Percentiles rank a stretch among this genome's conserved stretches.
These are phyloP conservation scores for Apiotrichum laibachii DNA, from an alignment of 1,284 basidiomycete species.

Conservation along the genomic window DNA sequence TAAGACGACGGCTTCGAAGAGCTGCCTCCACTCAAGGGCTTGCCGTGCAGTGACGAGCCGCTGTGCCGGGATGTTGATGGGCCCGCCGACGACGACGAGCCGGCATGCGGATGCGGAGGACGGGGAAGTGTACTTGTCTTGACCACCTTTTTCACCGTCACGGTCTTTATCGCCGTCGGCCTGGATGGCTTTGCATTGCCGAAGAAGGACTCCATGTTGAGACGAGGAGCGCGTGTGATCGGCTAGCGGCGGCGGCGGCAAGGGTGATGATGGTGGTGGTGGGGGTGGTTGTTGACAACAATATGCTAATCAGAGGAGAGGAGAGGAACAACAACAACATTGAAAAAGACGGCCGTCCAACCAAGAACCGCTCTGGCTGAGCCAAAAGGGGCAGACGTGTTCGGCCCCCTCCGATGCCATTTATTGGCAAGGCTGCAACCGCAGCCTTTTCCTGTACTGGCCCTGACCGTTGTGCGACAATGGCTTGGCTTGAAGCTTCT, in stretches of 20 bases:
- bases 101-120: not conserved
- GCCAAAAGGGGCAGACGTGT: not conserved
- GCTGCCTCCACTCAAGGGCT: not conserved
- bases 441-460: too few species aligned
- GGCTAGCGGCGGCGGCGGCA: too few species aligned
- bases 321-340: not conserved
- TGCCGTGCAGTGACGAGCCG: not conserved
- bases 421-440: not conserved
- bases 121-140: not conserved
- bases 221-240: too few species aligned
- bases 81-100: conserved; percentile 3
- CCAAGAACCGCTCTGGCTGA: not conserved
- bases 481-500: too few species aligned
- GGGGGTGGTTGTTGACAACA: not conserved
- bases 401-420: not conserved
- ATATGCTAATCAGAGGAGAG: not conserved
- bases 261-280: not conserved
- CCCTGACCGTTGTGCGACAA: too few species aligned
- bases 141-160: conserved; percentile 26
- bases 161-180: conserved; percentile 22
- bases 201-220: conserved; percentile 36
- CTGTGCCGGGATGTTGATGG: not conserved
- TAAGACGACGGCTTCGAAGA: not conserved
- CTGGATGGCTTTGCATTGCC: conserved; percentile 22
- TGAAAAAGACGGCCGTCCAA: not conserved